phyloP scores from a whole-genome alignment of 1,139 yeast species.

The Saccharomyces pastorianus region DNA sequence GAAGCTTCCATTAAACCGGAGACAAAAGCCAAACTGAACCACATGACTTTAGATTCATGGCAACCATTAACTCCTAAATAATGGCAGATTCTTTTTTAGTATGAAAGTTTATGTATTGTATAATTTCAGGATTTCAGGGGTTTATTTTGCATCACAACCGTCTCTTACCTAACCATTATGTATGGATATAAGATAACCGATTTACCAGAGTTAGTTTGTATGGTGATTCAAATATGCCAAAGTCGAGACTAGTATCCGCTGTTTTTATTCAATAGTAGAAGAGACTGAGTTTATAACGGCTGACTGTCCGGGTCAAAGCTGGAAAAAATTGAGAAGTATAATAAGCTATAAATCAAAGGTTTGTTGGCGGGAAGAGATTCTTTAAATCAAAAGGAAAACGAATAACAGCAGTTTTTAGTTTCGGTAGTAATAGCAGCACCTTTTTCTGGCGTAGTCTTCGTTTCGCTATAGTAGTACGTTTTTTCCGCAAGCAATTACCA shows the following conservation, averaged over 20 bases:
- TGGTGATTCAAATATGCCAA: background rate
- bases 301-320: background rate
- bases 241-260: background rate
- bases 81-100: conserved; percentile 1
- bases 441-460: background rate
- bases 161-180: background rate
- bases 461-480: background rate
- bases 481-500: conserved; percentile 5
- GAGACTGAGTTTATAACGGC: background rate
- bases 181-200: background rate
- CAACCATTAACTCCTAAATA: conserved; percentile 36
- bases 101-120: background rate
- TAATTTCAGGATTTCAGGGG: background rate
- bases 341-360: background rate
- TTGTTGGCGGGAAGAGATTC: background rate
- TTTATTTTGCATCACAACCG: background rate
- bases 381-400: background rate
- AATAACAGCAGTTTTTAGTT: background rate
- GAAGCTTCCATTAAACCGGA: conserved; percentile 18
- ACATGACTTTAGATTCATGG: conserved; percentile 45
- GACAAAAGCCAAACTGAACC: conserved; percentile 21
- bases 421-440: background rate
- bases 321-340: background rate
- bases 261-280: background rate
- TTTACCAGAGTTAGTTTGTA: background rate